Percentiles rank a stretch among this genome's conserved stretches.
Conservation (phyloP, 345 rosid genomes). For the Salix brachista region DNA sequence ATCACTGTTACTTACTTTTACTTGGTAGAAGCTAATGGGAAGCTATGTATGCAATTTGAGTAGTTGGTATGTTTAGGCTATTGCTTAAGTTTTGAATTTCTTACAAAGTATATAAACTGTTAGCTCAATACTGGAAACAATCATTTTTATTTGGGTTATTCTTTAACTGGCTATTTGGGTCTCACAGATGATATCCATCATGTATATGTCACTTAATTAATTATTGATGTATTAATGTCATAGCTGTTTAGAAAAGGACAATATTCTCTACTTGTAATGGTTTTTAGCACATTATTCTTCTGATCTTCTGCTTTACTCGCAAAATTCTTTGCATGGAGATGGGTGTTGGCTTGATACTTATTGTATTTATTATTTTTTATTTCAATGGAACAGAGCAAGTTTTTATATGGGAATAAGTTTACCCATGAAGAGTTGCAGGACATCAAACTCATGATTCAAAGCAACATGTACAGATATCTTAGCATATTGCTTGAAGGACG, state of each 20-base stretch:
- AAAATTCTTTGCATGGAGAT: neutral
- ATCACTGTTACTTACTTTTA: neutral
- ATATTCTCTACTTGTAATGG: neutral
- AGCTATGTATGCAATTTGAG: neutral
- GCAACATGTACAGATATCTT: constrained; percentile 61
- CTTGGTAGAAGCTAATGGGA: neutral
- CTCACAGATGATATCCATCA: neutral
- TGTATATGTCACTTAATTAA: neutral
- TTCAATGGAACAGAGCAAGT: constrained; percentile 38
- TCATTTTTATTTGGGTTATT: neutral
- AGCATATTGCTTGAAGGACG: constrained; percentile 64
- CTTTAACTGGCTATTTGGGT: neutral
- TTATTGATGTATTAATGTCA: neutral
- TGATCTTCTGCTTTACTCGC: neutral
- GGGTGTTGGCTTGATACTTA: neutral
- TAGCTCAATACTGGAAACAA: neutral
- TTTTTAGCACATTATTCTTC: neutral
- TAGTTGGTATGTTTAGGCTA: neutral
- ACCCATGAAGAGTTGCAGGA: constrained; percentile 48
- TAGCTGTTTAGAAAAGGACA: neutral
- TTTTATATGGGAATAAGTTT: constrained; percentile 51
- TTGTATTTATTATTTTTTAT: neutral
- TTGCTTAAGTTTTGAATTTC: neutral
- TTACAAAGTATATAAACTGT: neutral
- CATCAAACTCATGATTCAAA: constrained; percentile 63